These are phyloP conservation scores for Orobanche coerulescens DNA, from an alignment of 257 asterid genomes.

Conservation along the genomic window DNA sequence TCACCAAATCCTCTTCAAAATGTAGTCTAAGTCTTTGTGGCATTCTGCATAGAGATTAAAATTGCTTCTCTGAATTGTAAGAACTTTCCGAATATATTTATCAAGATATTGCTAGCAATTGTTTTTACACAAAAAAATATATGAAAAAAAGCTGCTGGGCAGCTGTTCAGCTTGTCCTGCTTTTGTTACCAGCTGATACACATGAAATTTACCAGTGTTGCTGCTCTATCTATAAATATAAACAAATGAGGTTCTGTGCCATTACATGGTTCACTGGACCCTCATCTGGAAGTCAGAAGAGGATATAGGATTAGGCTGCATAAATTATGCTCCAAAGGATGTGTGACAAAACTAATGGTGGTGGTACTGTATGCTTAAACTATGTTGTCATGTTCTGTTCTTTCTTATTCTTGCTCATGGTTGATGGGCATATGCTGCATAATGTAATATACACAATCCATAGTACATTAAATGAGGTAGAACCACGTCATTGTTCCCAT, in stretches of 20 bases:
- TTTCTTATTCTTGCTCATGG: background rate
- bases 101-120: background rate
- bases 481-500: background rate
- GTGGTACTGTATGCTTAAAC: background rate
- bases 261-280: background rate
- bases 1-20: conserved; percentile 49
- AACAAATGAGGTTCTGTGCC: too few relatives aligned
- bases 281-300: background rate
- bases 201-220: too few relatives aligned
- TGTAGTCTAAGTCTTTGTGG: background rate
- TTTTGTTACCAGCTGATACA: too few relatives aligned
- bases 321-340: background rate
- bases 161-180: too few relatives aligned
- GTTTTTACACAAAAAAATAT: background rate
- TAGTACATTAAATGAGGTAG: background rate
- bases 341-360: background rate
- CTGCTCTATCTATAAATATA: too few relatives aligned
- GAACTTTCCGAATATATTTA: background rate
- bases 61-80: background rate
- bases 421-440: background rate
- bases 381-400: background rate
- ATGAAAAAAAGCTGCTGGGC: background rate
- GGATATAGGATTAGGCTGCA: background rate
- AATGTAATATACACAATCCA: too few relatives aligned
- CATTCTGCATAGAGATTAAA: background rate